Conservation (phyloP, 441 rosid genomes). For the Bruguiera hainesii region DNA sequence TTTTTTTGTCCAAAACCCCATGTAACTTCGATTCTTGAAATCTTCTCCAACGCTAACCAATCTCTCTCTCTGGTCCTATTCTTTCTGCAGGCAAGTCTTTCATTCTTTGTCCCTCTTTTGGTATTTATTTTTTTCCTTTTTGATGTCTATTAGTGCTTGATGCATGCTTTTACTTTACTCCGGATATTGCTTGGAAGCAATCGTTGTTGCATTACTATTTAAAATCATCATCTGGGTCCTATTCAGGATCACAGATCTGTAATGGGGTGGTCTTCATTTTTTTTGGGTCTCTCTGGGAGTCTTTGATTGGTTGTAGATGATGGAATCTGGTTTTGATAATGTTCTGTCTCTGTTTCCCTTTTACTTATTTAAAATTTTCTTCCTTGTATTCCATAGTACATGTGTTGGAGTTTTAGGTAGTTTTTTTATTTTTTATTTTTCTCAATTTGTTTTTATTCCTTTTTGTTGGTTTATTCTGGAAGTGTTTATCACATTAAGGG, state of each 20-base stretch:
- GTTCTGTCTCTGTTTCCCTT: not conserved
- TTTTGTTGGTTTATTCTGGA: not conserved
- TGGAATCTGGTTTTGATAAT: not conserved
- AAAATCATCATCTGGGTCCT: slow-evolving; percentile 24
- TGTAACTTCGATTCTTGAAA: not conserved
- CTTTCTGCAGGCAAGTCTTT: not conserved
- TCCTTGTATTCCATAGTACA: not conserved
- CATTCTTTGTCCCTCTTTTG: not conserved
- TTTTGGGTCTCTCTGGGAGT: not conserved
- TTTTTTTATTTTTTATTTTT: not conserved
- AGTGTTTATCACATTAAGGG: not conserved
- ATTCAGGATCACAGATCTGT: not conserved
- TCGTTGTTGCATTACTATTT: slow-evolving; percentile 4
- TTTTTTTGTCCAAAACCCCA: not conserved
- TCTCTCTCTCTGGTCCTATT: slow-evolving; percentile 4
- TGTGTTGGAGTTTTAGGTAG: not conserved
- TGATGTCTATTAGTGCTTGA: not conserved
- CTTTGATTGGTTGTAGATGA: not conserved
- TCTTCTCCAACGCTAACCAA: not conserved
- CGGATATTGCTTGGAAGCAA: slow-evolving; percentile 5
- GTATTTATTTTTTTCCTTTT: not conserved
- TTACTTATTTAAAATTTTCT: not conserved
- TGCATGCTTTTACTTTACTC: not conserved
- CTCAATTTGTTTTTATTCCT: not conserved
- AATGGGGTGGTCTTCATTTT: not conserved